phyloP scores from a whole-genome alignment of 768 basidiomycete species.

The Kwoniella pini region DNA sequence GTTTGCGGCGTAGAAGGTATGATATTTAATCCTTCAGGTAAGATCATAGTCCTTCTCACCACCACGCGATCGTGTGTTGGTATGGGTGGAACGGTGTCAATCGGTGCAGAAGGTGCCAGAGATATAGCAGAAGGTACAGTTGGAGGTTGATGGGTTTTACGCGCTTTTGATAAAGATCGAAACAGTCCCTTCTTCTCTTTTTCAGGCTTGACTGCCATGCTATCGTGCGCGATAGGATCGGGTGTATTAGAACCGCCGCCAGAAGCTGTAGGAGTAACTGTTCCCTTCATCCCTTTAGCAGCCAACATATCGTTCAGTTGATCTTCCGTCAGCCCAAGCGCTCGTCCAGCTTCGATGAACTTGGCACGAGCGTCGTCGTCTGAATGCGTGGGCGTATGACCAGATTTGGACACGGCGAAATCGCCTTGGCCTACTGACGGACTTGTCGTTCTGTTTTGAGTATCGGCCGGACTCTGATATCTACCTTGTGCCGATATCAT shows the following conservation, averaged over 20 bases:
- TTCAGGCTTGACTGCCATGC: neutral
- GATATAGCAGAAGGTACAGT: neutral
- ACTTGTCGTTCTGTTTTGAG: neutral
- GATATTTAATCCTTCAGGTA: conserved; percentile 17
- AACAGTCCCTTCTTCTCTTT: conserved; percentile 35
- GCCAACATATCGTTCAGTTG: conserved; percentile 40
- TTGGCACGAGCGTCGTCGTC: conserved; percentile 32
- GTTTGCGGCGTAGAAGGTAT: conserved; percentile 18
- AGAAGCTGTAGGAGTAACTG: neutral
- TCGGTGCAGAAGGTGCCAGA: conserved; percentile 6
- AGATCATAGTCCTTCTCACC: conserved; percentile 25
- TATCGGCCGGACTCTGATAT: neutral
- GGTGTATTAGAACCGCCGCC: neutral
- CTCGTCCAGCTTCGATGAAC: conserved; percentile 41
- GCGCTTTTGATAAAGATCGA: conserved; percentile 32
- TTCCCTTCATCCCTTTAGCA: conserved; percentile 23
- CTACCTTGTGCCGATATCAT: neutral
- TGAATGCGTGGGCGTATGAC: conserved; percentile 13
- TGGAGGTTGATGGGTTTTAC: conserved; percentile 26
- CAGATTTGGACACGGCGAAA: neutral
- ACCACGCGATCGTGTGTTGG: conserved; percentile 13
- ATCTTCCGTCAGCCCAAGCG: conserved; percentile 33
- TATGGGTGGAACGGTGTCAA: neutral
- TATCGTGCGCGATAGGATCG: neutral
- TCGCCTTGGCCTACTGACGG: conserved; percentile 1